A percentile compares a stretch with the other conserved stretches of the same genome.
phyloP scores from a whole-genome alignment of 2,329 filamentous ascomycete genomes.

The Microcyclospora pomicola region DNA sequence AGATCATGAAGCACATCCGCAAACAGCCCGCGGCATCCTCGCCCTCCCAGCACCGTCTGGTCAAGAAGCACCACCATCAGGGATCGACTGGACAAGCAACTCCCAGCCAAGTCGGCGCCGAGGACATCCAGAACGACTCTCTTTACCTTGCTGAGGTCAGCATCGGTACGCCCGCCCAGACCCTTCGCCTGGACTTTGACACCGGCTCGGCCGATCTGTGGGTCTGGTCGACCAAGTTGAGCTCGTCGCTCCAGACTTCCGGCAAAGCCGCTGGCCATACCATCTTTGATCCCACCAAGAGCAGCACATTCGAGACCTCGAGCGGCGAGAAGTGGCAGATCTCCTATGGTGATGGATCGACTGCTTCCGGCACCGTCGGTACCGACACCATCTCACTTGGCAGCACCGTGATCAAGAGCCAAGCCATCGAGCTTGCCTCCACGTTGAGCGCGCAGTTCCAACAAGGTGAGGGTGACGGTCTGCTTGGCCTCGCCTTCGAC shows the following conservation, averaged over 20 bases:
- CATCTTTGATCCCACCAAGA: conserved; percentile 48
- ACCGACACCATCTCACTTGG: conserved; percentile 50
- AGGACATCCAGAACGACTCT: conserved; percentile 55
- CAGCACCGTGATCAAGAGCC: conserved; percentile 45
- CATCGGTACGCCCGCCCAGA: conserved; percentile 53
- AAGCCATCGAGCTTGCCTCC: conserved; percentile 52
- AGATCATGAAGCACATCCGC: too few species aligned
- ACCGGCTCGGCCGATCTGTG: conserved; percentile 58
- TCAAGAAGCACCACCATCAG: background rate
- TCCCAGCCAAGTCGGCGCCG: conserved; percentile 19
- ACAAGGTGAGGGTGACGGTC: conserved; percentile 44
- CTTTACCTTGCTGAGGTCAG: conserved; percentile 50
- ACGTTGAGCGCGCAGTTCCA: conserved; percentile 45
- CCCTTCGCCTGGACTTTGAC: conserved; percentile 49
- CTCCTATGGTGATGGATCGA: conserved; percentile 54
- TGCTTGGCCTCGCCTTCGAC: conserved; percentile 51
- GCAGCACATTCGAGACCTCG: conserved; percentile 42
- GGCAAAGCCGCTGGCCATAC: conserved; percentile 35
- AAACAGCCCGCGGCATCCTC: too few species aligned
- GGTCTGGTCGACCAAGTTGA: conserved; percentile 25
- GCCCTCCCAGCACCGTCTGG: background rate
- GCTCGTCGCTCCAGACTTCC: conserved; percentile 13
- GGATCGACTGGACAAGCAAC: conserved; percentile 4
- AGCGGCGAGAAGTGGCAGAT: conserved; percentile 47
- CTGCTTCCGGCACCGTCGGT: conserved; percentile 50